phyloP scores from a whole-genome alignment of 1,139 yeast species.

The Blastobotrys petasosporus region DNA sequence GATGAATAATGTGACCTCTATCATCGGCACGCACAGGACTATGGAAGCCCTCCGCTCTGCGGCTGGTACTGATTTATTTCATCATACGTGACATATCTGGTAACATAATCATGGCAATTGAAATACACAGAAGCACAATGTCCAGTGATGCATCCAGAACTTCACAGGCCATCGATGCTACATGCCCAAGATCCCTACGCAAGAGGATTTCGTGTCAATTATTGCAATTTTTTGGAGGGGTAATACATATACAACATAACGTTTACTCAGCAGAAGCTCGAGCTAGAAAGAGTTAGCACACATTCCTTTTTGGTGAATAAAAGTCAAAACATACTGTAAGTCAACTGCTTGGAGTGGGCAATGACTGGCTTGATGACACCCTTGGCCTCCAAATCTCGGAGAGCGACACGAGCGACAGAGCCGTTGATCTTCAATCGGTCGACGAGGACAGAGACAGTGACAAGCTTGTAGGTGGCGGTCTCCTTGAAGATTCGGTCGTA shows the following conservation, averaged over 20 bases:
- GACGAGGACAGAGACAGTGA: conserved; percentile 95
- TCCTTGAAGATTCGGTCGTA: conserved; percentile 99
- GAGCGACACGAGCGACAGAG: conserved; percentile 97
- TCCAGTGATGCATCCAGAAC: too few species aligned
- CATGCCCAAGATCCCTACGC: too few species aligned
- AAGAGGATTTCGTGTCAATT: too few species aligned
- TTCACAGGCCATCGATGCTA: too few species aligned
- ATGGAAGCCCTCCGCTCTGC: too few species aligned
- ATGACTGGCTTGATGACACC: conserved; percentile 94
- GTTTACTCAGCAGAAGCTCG: conserved; percentile 20
- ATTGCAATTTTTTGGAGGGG: neutral
- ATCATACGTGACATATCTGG: too few species aligned
- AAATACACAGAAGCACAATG: too few species aligned
- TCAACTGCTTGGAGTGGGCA: conserved; percentile 94
- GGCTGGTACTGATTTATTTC: too few species aligned
- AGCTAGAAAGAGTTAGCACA: conserved; percentile 11
- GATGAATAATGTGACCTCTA: too few species aligned
- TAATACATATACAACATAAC: neutral
- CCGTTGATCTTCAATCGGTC: conserved; percentile 99
- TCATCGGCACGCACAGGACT: too few species aligned
- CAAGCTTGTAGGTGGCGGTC: conserved; percentile 98
- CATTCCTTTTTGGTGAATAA: neutral
- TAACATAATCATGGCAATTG: too few species aligned
- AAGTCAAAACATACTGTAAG: conserved; percentile 48
- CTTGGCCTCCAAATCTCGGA: conserved; percentile 89